These are phyloP conservation scores for Ramularia endophylla DNA, from an alignment of 2,329 filamentous ascomycete genomes.

Conservation along the genomic window DNA sequence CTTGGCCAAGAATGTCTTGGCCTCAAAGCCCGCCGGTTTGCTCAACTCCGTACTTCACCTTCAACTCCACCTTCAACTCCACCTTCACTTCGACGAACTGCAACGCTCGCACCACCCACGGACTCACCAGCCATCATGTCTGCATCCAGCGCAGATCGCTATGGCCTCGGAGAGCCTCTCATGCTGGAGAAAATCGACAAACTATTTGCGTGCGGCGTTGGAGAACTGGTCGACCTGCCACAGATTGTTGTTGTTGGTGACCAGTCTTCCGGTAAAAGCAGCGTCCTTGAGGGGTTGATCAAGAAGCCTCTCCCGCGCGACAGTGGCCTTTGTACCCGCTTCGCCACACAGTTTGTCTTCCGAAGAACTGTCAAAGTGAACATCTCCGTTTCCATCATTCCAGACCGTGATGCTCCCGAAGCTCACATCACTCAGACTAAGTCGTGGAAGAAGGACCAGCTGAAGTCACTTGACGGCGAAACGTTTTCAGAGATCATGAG, in stretches of 20 bases:
- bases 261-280: slow-evolving; percentile 57
- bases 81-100: too few species aligned
- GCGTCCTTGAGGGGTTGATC: slow-evolving; percentile 58
- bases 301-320: slow-evolving; percentile 49
- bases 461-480: slow-evolving; percentile 13
- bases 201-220: slow-evolving; percentile 44
- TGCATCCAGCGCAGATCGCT: too few species aligned
- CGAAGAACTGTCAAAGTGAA: slow-evolving; percentile 10
- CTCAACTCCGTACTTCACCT: too few species aligned
- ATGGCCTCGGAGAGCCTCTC: slow-evolving; percentile 8
- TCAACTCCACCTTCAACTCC: too few species aligned
- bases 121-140: too few species aligned
- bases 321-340: slow-evolving; percentile 49
- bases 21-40: too few species aligned
- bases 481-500: slow-evolving; percentile 20
- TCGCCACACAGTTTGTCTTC: slow-evolving; percentile 26
- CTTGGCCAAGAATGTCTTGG: too few species aligned
- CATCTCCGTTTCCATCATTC: slow-evolving; percentile 20
- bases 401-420: slow-evolving; percentile 9
- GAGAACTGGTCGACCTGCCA: slow-evolving; percentile 28
- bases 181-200: slow-evolving; percentile 51
- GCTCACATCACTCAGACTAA: slow-evolving; percentile 10
- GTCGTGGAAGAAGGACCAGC: slow-evolving; percentile 8
- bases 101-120: too few species aligned
- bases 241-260: slow-evolving; percentile 53